A percentile compares a stretch with the other conserved stretches of the same genome.
phyloP scores from a whole-genome alignment of 2,329 filamentous ascomycete genomes.

The Fusarium avenaceum region DNA sequence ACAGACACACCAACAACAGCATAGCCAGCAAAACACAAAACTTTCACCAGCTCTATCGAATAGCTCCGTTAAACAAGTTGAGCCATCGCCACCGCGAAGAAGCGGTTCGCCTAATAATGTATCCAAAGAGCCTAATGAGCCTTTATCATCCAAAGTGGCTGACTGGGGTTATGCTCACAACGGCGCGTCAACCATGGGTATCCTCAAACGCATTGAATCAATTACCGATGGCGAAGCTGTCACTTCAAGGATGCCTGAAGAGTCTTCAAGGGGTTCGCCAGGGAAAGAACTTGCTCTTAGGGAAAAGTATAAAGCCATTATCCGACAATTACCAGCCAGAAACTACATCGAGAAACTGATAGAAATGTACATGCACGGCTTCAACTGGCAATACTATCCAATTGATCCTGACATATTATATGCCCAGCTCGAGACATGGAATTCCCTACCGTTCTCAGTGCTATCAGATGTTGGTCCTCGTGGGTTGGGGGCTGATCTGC shows the following conservation, averaged over 20 bases:
- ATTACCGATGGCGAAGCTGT: constrained; percentile 51
- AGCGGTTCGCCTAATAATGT: constrained; percentile 12
- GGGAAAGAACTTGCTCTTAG: constrained; percentile 57
- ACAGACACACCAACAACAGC: constrained; percentile 32
- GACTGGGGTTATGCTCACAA: constrained; percentile 69
- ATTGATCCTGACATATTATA: constrained; percentile 68
- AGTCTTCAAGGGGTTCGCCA: constrained; percentile 27
- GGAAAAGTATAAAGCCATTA: constrained; percentile 70
- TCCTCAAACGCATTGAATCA: constrained; percentile 68
- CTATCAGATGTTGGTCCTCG: constrained; percentile 65
- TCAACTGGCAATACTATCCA: constrained; percentile 71
- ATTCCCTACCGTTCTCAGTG: constrained; percentile 64
- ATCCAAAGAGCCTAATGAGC: constrained; percentile 51
- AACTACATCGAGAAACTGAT: constrained; percentile 68
- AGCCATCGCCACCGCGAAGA: not conserved
- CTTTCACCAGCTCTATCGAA: not conserved
- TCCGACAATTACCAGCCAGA: constrained; percentile 69
- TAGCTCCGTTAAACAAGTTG: constrained; percentile 1
- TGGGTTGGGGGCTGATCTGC: constrained; percentile 64
- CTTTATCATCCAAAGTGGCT: constrained; percentile 59
- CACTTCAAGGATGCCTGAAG: not conserved
- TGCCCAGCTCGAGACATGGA: constrained; percentile 67
- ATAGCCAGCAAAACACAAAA: constrained; percentile 7
- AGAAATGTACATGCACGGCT: constrained; percentile 67
- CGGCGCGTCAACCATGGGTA: constrained; percentile 65